Conservation (phyloP, 208 protist species). For the Chromosphaera perkinsii region DNA sequence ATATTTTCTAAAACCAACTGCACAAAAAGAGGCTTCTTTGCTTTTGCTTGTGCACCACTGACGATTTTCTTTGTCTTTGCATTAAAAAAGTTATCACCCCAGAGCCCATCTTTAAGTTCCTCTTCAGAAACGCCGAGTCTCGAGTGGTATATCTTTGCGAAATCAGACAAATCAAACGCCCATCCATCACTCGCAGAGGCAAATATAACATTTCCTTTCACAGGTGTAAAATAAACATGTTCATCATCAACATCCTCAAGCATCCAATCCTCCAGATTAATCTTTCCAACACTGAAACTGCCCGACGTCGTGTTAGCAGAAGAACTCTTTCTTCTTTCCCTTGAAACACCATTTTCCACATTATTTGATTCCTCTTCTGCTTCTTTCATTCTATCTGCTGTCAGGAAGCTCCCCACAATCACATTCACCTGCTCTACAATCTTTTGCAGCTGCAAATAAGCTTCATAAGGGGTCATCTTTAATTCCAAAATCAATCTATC, state of each 20-base stretch:
- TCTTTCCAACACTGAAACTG: background rate
- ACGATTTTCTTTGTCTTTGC: conserved; percentile 80
- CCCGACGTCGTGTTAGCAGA: too few species aligned
- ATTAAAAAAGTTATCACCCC: conserved; percentile 91
- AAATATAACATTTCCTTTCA: conserved; percentile 93
- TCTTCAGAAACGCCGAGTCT: conserved; percentile 64
- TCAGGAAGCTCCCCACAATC: conserved; percentile 57
- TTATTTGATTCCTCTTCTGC: background rate
- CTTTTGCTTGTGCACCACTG: conserved; percentile 47
- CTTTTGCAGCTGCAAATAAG: conserved; percentile 75
- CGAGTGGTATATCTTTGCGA: conserved; percentile 76
- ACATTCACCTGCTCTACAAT: conserved; percentile 84
- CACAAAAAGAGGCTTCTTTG: conserved; percentile 80
- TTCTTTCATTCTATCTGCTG: background rate
- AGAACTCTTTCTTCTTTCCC: too few species aligned
- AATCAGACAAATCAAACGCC: conserved; percentile 75
- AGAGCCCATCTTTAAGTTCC: conserved; percentile 76
- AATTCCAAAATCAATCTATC: conserved; percentile 87
- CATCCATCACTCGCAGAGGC: conserved; percentile 86
- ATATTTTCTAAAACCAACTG: conserved; percentile 89
- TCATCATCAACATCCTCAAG: conserved; percentile 38
- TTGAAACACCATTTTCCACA: too few species aligned
- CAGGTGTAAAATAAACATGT: conserved; percentile 87
- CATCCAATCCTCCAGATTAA: conserved; percentile 2
- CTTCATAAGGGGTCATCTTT: conserved; percentile 74